phyloP scores from a whole-genome alignment of 108 stramenopile species.

The Seminavis robusta region DNA sequence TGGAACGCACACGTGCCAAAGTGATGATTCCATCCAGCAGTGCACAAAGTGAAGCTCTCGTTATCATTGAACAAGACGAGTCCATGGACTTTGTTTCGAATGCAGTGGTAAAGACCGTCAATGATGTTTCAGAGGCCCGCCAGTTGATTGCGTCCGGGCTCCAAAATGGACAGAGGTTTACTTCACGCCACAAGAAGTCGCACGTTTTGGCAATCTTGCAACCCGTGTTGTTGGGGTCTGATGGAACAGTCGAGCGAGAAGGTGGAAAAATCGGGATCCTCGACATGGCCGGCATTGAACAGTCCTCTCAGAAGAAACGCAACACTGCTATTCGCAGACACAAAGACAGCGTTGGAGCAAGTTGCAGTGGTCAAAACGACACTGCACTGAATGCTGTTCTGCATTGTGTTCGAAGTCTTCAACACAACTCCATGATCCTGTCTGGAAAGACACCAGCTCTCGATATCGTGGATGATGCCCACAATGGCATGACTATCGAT shows the following conservation, averaged over 20 bases:
- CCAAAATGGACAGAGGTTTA: constrained; percentile 21
- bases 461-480: too few species aligned
- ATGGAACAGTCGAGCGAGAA: neutral
- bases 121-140: too few species aligned
- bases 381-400: constrained; percentile 37
- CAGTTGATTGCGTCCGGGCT: too few species aligned
- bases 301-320: neutral
- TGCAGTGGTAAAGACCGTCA: too few species aligned
- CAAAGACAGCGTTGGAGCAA: constrained; percentile 20
- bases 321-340: constrained; percentile 4
- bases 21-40: too few species aligned
- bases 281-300: constrained; percentile 52
- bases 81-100: too few species aligned
- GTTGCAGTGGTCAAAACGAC: constrained; percentile 10
- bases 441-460: constrained; percentile 8
- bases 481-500: too few species aligned
- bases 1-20: too few species aligned
- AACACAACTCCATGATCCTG: constrained; percentile 25
- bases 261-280: constrained; percentile 42
- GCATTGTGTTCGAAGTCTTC: constrained; percentile 34
- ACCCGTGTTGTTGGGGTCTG: constrained; percentile 17
- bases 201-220: constrained; percentile 34
- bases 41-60: too few species aligned
- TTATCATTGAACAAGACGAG: too few species aligned
- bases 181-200: constrained; percentile 15